Percentiles rank a stretch among this genome's conserved stretches.
These are phyloP conservation scores for Cyclostephanos tholiformis DNA, from an alignment of 108 stramenopile species.

Conservation along the genomic window DNA sequence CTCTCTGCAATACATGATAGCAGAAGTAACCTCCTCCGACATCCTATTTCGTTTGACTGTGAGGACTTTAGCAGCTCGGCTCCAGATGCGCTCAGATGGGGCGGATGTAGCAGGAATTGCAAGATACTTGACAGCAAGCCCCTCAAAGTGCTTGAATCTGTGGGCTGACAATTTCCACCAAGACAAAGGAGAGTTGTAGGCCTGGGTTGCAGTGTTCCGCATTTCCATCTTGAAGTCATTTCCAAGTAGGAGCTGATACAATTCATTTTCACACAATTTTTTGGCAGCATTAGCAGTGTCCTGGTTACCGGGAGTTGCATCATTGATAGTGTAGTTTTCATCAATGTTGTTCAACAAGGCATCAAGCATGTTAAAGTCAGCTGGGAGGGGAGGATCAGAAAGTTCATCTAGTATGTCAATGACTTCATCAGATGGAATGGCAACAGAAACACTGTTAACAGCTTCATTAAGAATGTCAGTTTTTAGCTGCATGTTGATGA, in stretches of 20 bases:
- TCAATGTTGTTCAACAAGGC: not conserved
- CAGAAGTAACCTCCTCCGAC: not conserved
- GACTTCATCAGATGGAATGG: too few species aligned
- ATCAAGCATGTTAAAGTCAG: not conserved
- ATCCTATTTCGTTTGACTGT: conserved; percentile 1
- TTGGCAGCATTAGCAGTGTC: not conserved
- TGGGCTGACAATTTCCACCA: not conserved
- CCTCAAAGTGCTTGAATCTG: not conserved
- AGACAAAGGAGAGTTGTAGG: not conserved
- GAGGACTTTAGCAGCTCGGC: conserved; percentile 1
- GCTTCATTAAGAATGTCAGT: too few species aligned
- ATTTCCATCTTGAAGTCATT: conserved; percentile 1
- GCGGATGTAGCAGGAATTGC: conserved; percentile 10
- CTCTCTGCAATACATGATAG: conserved; percentile 1
- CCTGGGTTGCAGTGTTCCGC: not conserved
- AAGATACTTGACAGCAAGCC: conserved; percentile 3
- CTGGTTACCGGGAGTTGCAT: not conserved
- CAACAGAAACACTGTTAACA: too few species aligned
- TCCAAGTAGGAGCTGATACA: conserved; percentile 1
- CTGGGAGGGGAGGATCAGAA: conserved; percentile 2
- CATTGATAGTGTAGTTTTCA: conserved; percentile 1
- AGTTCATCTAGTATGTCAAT: conserved; percentile 1
- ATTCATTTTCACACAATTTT: not conserved
- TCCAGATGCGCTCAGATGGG: conserved; percentile 1
- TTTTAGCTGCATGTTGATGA: too few species aligned